phyloP scores from a whole-genome alignment of 768 basidiomycete genomes.

The Boletellus ananiceps region DNA sequence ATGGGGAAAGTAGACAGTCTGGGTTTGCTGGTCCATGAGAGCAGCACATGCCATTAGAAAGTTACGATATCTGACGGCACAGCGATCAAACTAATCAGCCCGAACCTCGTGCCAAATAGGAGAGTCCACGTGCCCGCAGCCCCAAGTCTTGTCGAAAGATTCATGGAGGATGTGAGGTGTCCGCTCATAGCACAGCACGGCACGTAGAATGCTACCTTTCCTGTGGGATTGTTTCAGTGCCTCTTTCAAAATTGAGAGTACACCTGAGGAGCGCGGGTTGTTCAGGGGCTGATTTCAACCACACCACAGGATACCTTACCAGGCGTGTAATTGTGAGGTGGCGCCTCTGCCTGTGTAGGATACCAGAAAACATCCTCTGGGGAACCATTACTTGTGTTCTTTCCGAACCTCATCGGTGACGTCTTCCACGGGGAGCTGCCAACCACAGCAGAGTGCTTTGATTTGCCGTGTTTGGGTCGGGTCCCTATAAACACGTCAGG shows the following conservation, averaged over 20 bases:
- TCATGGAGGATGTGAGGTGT: slow-evolving; percentile 58
- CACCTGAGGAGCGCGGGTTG: slow-evolving; percentile 36
- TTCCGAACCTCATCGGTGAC: slow-evolving; percentile 3
- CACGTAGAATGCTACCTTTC: slow-evolving; percentile 47
- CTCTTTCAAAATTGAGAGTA: slow-evolving; percentile 59
- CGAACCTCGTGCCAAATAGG: slow-evolving; percentile 2
- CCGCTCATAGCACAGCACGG: slow-evolving; percentile 59
- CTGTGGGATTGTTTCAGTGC: slow-evolving; percentile 49
- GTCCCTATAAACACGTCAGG: slow-evolving; percentile 10
- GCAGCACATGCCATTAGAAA: slow-evolving; percentile 74
- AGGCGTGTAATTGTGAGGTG: slow-evolving; percentile 58
- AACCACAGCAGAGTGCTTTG: slow-evolving; percentile 3
- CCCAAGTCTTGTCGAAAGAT: slow-evolving; percentile 64
- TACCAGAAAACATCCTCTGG: slow-evolving; percentile 63
- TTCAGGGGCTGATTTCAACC: slow-evolving; percentile 13
- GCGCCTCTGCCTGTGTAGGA: slow-evolving; percentile 37
- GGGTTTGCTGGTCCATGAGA: slow-evolving; percentile 61
- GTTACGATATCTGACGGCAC: slow-evolving; percentile 65
- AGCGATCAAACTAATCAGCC: not conserved
- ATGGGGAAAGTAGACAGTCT: slow-evolving; percentile 58
- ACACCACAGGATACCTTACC: slow-evolving; percentile 43
- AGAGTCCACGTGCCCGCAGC: slow-evolving; percentile 54
- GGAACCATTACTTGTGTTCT: slow-evolving; percentile 3
- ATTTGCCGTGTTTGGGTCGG: slow-evolving; percentile 13
- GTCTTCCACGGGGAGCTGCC: not conserved